phyloP scores from a whole-genome alignment of 1,139 yeast species.

The Suhomyces taliae region DNA sequence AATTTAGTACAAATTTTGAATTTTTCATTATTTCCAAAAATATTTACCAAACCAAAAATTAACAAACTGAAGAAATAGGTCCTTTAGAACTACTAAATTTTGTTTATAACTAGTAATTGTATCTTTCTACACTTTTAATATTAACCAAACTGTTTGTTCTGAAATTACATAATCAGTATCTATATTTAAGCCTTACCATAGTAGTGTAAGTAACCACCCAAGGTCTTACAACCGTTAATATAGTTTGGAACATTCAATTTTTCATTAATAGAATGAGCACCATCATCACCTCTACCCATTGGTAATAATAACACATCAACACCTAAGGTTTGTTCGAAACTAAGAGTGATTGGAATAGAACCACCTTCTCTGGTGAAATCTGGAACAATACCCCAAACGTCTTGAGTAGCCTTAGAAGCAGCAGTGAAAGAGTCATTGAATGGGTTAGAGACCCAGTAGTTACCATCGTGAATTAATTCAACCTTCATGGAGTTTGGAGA shows the following conservation, averaged over 20 bases:
- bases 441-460: constrained; percentile 95
- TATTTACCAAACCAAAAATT: no score
- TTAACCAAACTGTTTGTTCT: no score
- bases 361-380: constrained; percentile 99
- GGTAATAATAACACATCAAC: constrained; percentile 88
- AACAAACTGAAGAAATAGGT: no score
- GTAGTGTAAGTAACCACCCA: constrained; percentile 92
- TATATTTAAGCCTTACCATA: constrained; percentile 45
- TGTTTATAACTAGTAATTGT: no score
- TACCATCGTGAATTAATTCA: constrained; percentile 89
- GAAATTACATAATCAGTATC: background rate
- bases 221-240: constrained; percentile 89
- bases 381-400: constrained; percentile 93
- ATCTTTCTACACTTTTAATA: no score
- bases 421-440: constrained; percentile 91
- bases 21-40: no score
- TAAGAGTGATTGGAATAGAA: constrained; percentile 91
- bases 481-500: constrained; percentile 75
- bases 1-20: no score
- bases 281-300: constrained; percentile 98
- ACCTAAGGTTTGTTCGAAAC: constrained; percentile 83
- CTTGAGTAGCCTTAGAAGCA: constrained; percentile 90
- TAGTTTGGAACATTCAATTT: constrained; percentile 87
- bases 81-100: no score
- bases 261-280: constrained; percentile 97